phyloP scores from a whole-genome alignment of 768 basidiomycete species.

The Mycena floridula region DNA sequence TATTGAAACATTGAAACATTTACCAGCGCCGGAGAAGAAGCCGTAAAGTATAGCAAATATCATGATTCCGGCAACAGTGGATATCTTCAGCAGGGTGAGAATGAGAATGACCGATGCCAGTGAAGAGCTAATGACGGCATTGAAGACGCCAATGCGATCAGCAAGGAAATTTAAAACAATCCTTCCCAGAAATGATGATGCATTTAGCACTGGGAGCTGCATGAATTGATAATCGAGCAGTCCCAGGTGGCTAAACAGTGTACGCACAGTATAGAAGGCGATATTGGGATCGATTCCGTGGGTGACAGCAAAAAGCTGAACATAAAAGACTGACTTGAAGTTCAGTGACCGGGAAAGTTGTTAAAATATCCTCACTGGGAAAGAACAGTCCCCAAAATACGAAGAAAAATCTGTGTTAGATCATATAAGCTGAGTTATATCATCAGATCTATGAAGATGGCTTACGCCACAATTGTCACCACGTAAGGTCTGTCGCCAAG shows the following conservation, averaged over 20 bases:
- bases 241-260: neutral
- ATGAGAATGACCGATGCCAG: neutral
- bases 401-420: neutral
- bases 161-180: neutral
- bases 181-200: neutral
- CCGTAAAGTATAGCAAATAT: neutral
- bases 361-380: neutral
- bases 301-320: neutral
- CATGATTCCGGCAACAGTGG: neutral
- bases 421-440: no score
- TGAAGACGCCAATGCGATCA: neutral
- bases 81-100: neutral
- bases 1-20: no score
- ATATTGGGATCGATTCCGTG: neutral
- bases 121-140: neutral
- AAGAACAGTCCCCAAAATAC: neutral
- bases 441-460: neutral
- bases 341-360: neutral
- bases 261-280: neutral
- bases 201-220: neutral
- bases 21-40: neutral
- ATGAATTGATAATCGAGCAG: neutral
- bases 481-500: neutral
- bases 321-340: neutral
- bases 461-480: neutral